Percentiles rank a stretch among this genome's conserved stretches.
Evolutionary conservation across 495 filamentous ascomycete species (phyloP).

Genomic region (Corynascus novoguineensis): DNA sequence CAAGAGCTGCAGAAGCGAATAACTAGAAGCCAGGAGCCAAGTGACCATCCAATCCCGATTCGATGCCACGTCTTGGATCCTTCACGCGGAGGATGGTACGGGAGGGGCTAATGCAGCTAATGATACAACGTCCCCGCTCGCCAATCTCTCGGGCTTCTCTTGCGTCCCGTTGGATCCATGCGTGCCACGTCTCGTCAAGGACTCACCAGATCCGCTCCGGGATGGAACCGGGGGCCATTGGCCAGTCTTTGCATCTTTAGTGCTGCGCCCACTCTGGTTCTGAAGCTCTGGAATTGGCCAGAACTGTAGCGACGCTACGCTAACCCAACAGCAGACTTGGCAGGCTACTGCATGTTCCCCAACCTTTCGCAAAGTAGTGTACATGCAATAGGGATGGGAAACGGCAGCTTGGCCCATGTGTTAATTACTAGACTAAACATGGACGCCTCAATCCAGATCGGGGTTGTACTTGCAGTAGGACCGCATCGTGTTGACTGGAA

Average conservation of each 20-base stretch:
- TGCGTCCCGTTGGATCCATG: too few species aligned
- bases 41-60: conserved; percentile 4
- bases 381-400: not conserved
- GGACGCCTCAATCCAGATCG: too few species aligned
- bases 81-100: not conserved
- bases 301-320: not conserved
- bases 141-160: conserved; percentile 3
- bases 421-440: not conserved
- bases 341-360: conserved; percentile 1
- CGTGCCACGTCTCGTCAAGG: not conserved
- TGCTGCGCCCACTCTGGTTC: conserved; percentile 9
- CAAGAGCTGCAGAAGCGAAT: too few species aligned
- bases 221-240: not conserved
- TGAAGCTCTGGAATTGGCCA: conserved; percentile 14
- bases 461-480: too few species aligned
- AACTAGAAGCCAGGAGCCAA: too few species aligned
- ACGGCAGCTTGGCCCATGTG: conserved; percentile 1
- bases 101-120: not conserved
- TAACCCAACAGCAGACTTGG: not conserved
- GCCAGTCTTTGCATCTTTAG: not conserved
- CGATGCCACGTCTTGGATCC: not conserved
- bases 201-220: conserved; percentile 3
- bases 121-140: conserved; percentile 6
- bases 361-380: not conserved
- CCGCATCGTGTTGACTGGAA: too few species aligned